Base-by-base conservation (phyloP, 192 early-diverging fungal genomes). In the Dimargaris xerosporica region DNA sequence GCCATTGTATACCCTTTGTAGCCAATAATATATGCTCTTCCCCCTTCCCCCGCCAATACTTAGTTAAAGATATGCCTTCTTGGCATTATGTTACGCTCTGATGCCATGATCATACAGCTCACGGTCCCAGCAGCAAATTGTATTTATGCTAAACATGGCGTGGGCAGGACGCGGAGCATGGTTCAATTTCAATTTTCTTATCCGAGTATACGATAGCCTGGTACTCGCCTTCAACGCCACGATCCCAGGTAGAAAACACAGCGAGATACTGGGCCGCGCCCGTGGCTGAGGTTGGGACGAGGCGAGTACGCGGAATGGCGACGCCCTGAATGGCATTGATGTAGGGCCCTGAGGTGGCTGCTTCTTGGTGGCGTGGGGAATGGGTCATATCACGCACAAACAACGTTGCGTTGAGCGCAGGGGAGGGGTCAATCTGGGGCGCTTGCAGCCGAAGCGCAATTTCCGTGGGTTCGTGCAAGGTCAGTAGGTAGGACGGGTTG, bases 381-480 rank as follows among this genome's bases (percentile, higher is more conserved):
- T 39, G 41, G 55, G 66, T 9, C 70, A 61, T 29, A 66, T 29
- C 12, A 53, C 34, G 64, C 64, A 29, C 63, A 67, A 84, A 88
- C 19, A 91, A 67, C 6, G 83, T 81, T 19, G 89, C 73, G 66
- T 85, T 88, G 46, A 78, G 75, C 15, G 82, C 75, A 11, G 88
- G 88, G 43, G 78, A 76, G 10, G 81, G 73, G 10, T 80, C 75
- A 1, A 83, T 81, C 9, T 80, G 72, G 31, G 80, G 77, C 10
- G 85, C 80, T 64, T 88, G 86, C 39, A 91, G 66, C 21, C 88
- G 79, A 23, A 82, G 78, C 76, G 79, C 74, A 19, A 91, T 66
- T 0, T 67, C 73, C 0, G 83, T 86, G 66, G 78, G 64, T 51
- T 75, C 75, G 3, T 71, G 66, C 10, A 83, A 68, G 17, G 78